Evolutionary conservation across 2,329 filamentous ascomycete species (phyloP).

Genomic region (Paraconiothyrium brasiliense): DNA sequence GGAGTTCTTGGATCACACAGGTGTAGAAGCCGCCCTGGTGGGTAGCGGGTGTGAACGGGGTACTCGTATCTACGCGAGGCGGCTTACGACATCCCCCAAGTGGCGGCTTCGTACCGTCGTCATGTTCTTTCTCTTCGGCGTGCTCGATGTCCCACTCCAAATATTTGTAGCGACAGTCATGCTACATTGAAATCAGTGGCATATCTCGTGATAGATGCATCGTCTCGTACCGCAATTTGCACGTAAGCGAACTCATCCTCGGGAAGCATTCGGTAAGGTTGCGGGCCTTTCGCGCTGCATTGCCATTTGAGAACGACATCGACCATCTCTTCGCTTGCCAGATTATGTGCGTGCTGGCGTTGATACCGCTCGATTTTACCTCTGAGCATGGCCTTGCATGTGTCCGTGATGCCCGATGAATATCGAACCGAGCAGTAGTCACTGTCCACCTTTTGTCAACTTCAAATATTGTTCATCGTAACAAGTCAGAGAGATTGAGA

Average conservation of each 20-base stretch:
- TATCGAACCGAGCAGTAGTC: constrained; percentile 15
- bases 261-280: not conserved
- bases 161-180: constrained; percentile 10
- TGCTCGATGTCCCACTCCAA: constrained; percentile 15
- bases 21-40: constrained; percentile 19
- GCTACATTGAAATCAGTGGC: constrained; percentile 4
- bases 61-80: not conserved
- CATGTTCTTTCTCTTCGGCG: constrained; percentile 7
- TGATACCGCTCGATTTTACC: constrained; percentile 21
- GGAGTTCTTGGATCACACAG: constrained; percentile 8
- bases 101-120: not conserved
- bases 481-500: not conserved
- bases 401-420: constrained; percentile 2
- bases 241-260: constrained; percentile 11
- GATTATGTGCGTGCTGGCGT: constrained; percentile 17
- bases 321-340: constrained; percentile 8
- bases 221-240: constrained; percentile 14
- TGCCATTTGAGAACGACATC: constrained; percentile 22
- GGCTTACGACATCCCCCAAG: constrained; percentile 10
- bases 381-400: constrained; percentile 20
- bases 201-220: not conserved
- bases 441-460: constrained; percentile 1
- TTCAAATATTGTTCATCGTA: not conserved
- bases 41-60: not conserved
- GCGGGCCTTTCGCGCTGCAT: constrained; percentile 5